These are phyloP conservation scores for Prunus salicina DNA, from an alignment of 306 rosid genomes.

Conservation along the genomic window DNA sequence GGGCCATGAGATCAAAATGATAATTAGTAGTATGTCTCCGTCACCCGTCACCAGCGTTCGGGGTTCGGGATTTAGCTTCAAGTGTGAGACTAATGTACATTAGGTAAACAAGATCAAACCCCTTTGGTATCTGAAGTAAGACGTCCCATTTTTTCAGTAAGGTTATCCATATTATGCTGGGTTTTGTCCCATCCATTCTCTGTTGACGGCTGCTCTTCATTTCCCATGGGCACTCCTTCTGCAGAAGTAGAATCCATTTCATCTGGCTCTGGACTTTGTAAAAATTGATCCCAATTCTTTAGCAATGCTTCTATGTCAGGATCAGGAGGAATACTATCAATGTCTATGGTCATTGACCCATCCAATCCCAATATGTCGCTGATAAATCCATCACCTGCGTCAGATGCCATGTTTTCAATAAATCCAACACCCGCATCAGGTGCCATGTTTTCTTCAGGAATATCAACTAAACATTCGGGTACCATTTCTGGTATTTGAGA, in stretches of 20 bases:
- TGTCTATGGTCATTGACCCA: slow-evolving; percentile 53
- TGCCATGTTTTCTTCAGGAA: slow-evolving; percentile 45
- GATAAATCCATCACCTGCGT: slow-evolving; percentile 42
- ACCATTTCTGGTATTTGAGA: slow-evolving; percentile 50
- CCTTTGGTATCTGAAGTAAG: slow-evolving; percentile 63
- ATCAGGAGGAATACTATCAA: slow-evolving; percentile 51
- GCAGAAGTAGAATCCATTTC: slow-evolving; percentile 45
- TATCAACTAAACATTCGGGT: slow-evolving; percentile 43
- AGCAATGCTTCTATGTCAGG: slow-evolving; percentile 71
- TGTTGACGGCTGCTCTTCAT: slow-evolving; percentile 50
- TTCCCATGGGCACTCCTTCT: slow-evolving; percentile 32
- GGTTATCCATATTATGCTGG: slow-evolving; percentile 58
- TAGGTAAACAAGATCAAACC: slow-evolving; percentile 38
- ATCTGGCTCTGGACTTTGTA: slow-evolving; percentile 48
- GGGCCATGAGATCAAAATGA: slow-evolving; percentile 16
- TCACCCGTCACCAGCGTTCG: no score
- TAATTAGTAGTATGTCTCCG: slow-evolving; percentile 17
- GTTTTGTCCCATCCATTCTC: slow-evolving; percentile 68
- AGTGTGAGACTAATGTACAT: slow-evolving; percentile 40
- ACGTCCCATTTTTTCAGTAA: slow-evolving; percentile 86
- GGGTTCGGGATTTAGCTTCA: slow-evolving; percentile 29
- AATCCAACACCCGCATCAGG: slow-evolving; percentile 36
- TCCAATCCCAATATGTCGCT: slow-evolving; percentile 41
- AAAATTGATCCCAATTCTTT: slow-evolving; percentile 58
- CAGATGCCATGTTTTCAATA: slow-evolving; percentile 40